These are phyloP conservation scores for Lunularia cruciata DNA, from an alignment of 225 moss, liverwort and hornwort species.

Conservation along the genomic window DNA sequence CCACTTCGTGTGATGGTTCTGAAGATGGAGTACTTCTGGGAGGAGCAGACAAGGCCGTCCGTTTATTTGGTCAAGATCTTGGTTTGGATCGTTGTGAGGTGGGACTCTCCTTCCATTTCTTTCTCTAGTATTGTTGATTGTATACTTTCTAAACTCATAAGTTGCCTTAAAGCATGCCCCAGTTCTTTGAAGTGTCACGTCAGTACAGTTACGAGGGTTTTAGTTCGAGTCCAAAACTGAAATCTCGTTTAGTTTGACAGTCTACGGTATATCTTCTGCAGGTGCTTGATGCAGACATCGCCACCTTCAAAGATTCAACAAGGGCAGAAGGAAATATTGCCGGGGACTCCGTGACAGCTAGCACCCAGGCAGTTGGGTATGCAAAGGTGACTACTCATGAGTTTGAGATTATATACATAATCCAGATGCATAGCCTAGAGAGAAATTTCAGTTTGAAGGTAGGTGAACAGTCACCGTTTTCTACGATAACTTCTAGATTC, in stretches of 20 bases:
- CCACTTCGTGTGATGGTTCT: slow-evolving; percentile 22
- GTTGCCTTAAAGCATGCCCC: background rate
- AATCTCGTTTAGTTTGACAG: background rate
- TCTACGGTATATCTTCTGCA: slow-evolving; percentile 22
- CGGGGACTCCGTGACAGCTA: slow-evolving; percentile 7
- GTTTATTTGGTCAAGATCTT: slow-evolving; percentile 56
- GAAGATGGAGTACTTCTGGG: slow-evolving; percentile 42
- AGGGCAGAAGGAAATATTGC: background rate
- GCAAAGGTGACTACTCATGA: slow-evolving; percentile 33
- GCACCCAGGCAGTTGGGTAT: slow-evolving; percentile 39
- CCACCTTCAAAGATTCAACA: slow-evolving; percentile 8
- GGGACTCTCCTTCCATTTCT: background rate
- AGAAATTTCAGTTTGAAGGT: too few relatives aligned
- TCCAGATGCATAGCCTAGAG: too few relatives aligned
- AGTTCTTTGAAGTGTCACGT: background rate
- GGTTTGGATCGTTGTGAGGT: slow-evolving; percentile 87
- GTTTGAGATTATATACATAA: too few relatives aligned
- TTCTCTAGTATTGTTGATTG: too few relatives aligned
- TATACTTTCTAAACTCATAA: too few relatives aligned
- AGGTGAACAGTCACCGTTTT: too few relatives aligned
- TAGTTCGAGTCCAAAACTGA: background rate
- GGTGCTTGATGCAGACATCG: slow-evolving; percentile 54
- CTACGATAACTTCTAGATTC: too few relatives aligned
- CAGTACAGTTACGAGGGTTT: background rate
- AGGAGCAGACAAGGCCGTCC: slow-evolving; percentile 64